Evolutionary conservation across 2,329 filamentous ascomycete species (phyloP), one percentile per base, ranked within the genome.

Genomic region (Claviceps sp.): DNA sequence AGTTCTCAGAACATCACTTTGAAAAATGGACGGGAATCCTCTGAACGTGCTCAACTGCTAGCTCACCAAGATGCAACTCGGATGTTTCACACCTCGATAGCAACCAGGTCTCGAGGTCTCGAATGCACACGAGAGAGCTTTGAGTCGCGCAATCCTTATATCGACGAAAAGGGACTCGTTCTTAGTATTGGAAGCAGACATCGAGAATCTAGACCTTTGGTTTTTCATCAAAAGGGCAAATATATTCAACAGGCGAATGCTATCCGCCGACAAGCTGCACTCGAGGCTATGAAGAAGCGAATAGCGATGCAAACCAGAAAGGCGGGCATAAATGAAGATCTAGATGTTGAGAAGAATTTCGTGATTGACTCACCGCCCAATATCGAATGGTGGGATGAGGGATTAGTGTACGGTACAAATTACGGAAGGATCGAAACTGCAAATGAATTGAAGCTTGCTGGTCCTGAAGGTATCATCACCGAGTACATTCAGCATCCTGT

Each of bases 381-480:
- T 7, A 78, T 97, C 43, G 93, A 98, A 67, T 98, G 93, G 93
- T 97, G 91, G 88, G 93, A 98, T 61, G 90, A 97, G 70, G 88
- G 84, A 2, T 72, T 97, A 17, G 76, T 95, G 16, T 77, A 85
- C 50, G 87, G 85, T 43, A 77, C 78, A 43, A 84, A 78, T 52
- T 96, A 97, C 69, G 77, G 84, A 54, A 75, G 77, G 55, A 78
- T 93, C 53, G 79, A 84, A 26, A 71, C 85, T 54, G 72, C 78
- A 0, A 69, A 71, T 16, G 82, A 79, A 44, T 72, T 93, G 55
- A 93, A 90, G 65, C 78, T 95, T 56, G 77, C 81, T 41, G 80
- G 81, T 0, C 71, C 82, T n/a, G 89, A 96, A 64, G 85, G 82
- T 50, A 91, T 97, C 60, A 81, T 98, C 54, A 96, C 91, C 2